phyloP scores from a whole-genome alignment of 2,329 filamentous ascomycete species.

The Ophiostoma sp. region DNA sequence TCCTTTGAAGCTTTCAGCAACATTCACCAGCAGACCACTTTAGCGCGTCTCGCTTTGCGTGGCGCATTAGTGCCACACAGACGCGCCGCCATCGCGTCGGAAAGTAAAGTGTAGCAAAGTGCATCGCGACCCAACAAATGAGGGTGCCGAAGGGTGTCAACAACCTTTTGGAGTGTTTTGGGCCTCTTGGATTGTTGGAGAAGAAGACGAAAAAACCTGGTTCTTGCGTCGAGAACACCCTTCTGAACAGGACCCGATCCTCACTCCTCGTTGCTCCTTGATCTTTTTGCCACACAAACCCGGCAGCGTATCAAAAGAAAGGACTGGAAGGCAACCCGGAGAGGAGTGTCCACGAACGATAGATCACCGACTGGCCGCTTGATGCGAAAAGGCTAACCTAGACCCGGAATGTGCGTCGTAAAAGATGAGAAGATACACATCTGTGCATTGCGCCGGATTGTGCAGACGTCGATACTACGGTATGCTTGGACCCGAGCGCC shows the following conservation, averaged over 20 bases:
- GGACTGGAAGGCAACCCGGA: not conserved
- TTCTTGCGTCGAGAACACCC: slow-evolving; percentile 2
- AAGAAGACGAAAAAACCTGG: slow-evolving; percentile 6
- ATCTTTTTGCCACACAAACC: slow-evolving; percentile 4
- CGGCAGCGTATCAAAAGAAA: not conserved
- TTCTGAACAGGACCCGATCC: too few species aligned
- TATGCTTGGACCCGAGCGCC: not conserved
- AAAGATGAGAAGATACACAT: not conserved
- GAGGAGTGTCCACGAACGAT: not conserved
- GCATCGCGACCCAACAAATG: slow-evolving; percentile 1
- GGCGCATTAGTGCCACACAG: not conserved
- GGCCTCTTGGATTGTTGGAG: not conserved
- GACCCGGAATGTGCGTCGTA: not conserved
- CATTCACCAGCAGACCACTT: not conserved
- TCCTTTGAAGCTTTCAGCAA: not conserved
- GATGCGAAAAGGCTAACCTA: not conserved
- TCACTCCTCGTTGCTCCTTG: not conserved
- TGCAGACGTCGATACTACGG: not conserved
- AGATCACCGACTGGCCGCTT: not conserved
- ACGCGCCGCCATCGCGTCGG: not conserved
- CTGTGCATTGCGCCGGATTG: slow-evolving; percentile 2
- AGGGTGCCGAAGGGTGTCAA: not conserved
- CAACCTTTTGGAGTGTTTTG: not conserved
- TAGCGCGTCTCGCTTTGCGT: not conserved
- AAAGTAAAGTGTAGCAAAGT: not conserved